Evolutionary conservation across 1,284 basidiomycete species (phyloP).

Genomic region (Cutaneotrichosporon sp.): DNA sequence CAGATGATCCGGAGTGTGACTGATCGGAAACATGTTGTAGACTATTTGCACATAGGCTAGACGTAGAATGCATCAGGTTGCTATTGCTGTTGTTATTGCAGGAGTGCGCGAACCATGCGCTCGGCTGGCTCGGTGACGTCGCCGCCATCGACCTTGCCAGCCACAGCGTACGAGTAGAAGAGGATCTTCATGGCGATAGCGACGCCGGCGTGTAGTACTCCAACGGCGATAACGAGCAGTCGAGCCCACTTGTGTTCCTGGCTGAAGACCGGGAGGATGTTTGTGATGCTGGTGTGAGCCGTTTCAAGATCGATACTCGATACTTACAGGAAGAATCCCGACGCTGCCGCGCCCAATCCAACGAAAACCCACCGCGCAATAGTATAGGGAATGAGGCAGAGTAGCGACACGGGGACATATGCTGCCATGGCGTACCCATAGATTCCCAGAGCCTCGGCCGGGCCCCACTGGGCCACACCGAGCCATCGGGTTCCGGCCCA

Average conservation of each 20-base stretch:
- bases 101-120: not conserved
- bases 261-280: constrained; percentile 84
- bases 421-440: constrained; percentile 57
- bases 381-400: constrained; percentile 76
- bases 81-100: not conserved
- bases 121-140: not conserved
- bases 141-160: not conserved
- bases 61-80: constrained; percentile 10
- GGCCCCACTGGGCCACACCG: constrained; percentile 78
- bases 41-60: constrained; percentile 7
- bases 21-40: not conserved
- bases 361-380: constrained; percentile 77
- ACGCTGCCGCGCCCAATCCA: constrained; percentile 66
- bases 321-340: constrained; percentile 72
- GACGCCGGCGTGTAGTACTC: constrained; percentile 67
- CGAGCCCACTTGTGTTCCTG: constrained; percentile 80
- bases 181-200: constrained; percentile 79
- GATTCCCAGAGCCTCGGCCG: constrained; percentile 63
- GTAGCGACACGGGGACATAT: constrained; percentile 63
- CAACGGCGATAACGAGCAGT: constrained; percentile 71
- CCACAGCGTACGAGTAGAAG: constrained; percentile 65
- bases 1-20: not conserved
- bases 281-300: constrained; percentile 56
- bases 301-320: too few relatives aligned
- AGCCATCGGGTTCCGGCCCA: constrained; percentile 70